These are phyloP conservation scores for Syzygium aqueum DNA, from an alignment of 345 rosid genomes.

Conservation along the genomic window DNA sequence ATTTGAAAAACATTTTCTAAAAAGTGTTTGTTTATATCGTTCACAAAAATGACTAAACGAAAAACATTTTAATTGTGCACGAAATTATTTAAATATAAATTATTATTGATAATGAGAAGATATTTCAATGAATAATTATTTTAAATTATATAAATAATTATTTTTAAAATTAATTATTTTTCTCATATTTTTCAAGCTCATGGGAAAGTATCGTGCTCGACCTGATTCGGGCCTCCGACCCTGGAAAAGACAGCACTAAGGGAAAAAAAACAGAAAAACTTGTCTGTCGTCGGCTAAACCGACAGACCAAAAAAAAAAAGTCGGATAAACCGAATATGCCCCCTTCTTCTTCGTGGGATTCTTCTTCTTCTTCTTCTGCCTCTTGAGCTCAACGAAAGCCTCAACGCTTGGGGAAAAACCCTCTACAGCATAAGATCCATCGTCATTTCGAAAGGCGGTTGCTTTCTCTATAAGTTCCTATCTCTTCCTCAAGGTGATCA, in stretches of 20 bases:
- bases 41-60: too few species aligned
- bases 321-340: slow-evolving; percentile 3
- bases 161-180: too few species aligned
- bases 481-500: background rate
- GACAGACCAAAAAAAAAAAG: background rate
- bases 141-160: rapidly evolving
- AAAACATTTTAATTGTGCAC: too few species aligned
- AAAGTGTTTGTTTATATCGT: too few species aligned
- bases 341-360: background rate
- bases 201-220: background rate
- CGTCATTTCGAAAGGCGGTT: background rate
- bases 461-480: background rate
- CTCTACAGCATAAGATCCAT: background rate
- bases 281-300: background rate
- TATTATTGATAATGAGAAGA: too few species aligned
- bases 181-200: background rate
- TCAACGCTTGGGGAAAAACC: background rate
- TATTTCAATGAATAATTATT: too few species aligned
- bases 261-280: background rate
- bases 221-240: background rate
- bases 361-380: background rate
- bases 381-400: background rate
- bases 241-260: background rate
- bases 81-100: too few species aligned
- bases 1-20: too few species aligned